Conservation (phyloP, 768 basidiomycete genomes). For the Trametes meyenii region DNA sequence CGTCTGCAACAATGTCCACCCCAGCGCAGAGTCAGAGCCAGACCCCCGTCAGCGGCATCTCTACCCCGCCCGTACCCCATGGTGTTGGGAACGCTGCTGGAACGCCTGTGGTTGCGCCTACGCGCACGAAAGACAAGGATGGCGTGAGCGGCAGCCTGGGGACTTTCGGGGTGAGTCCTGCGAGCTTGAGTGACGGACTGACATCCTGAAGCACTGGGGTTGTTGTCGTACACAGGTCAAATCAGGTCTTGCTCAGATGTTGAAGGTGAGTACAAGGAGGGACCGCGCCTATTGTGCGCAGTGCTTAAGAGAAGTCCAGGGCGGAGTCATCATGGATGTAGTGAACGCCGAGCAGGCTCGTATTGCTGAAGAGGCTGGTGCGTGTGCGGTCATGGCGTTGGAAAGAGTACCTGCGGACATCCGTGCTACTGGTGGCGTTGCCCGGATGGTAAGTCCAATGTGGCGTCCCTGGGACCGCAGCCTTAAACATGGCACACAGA, state of each 20-base stretch:
- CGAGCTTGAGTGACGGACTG: not conserved
- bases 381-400: slow-evolving; percentile 97
- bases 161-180: slow-evolving; percentile 63
- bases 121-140: slow-evolving; percentile 52
- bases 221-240: slow-evolving; percentile 62
- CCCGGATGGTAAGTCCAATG: slow-evolving; percentile 77
- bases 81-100: slow-evolving; percentile 43
- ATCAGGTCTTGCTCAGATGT: slow-evolving; percentile 94
- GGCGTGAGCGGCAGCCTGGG: slow-evolving; percentile 64
- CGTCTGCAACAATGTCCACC: slow-evolving; percentile 30
- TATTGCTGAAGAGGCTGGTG: slow-evolving; percentile 96
- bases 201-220: not conserved
- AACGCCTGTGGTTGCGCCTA: slow-evolving; percentile 50
- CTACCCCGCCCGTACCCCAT: slow-evolving; percentile 32
- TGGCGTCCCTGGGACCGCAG: slow-evolving; percentile 4
- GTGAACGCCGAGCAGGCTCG: slow-evolving; percentile 86
- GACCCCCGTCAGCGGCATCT: slow-evolving; percentile 27
- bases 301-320: slow-evolving; percentile 41
- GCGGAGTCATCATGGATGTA: slow-evolving; percentile 96
- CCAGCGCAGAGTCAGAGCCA: slow-evolving; percentile 28
- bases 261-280: slow-evolving; percentile 56
- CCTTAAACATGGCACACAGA: slow-evolving; percentile 44
- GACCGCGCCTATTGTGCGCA: not conserved
- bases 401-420: slow-evolving; percentile 97
- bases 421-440: slow-evolving; percentile 88